These are phyloP conservation scores for Dictyostelium citrinum DNA, from an alignment of 78 protist genomes.

Conservation along the genomic window DNA sequence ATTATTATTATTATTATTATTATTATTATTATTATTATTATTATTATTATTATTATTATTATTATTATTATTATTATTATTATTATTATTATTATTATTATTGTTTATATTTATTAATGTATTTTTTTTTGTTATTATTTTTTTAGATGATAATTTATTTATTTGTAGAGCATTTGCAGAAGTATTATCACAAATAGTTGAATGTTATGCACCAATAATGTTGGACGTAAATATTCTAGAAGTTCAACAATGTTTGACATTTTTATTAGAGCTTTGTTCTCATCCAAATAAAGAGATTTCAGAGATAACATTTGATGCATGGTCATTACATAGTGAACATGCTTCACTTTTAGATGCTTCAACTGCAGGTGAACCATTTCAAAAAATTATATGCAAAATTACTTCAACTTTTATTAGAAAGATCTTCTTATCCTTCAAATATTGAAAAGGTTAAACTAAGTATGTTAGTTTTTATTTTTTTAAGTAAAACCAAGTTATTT, in stretches of 20 bases:
- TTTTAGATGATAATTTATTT: slow-evolving; percentile 17
- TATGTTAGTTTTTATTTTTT: neutral
- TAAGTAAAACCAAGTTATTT: neutral
- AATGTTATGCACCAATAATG: slow-evolving; percentile 70
- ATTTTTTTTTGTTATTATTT: neutral
- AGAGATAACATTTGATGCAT: slow-evolving; percentile 70
- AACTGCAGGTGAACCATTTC: neutral
- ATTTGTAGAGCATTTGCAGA: slow-evolving; percentile 65
- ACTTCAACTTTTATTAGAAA: slow-evolving; percentile 21
- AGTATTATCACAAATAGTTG: slow-evolving; percentile 58
- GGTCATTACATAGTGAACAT: slow-evolving; percentile 26
- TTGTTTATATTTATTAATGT: too few species aligned
- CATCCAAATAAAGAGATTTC: slow-evolving; percentile 59
- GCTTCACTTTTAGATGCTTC: neutral
- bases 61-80: too few species aligned
- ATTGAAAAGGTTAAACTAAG: neutral
- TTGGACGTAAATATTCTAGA: slow-evolving; percentile 4
- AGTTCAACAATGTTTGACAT: slow-evolving; percentile 31
- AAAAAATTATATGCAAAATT: slow-evolving; percentile 45
- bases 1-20: too few species aligned
- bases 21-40: too few species aligned
- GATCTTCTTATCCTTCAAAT: slow-evolving; percentile 46
- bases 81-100: too few species aligned
- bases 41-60: too few species aligned
- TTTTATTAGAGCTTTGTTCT: slow-evolving; percentile 29